phyloP scores from a whole-genome alignment of 2,329 filamentous ascomycete genomes.

The Claviceps paspali region DNA sequence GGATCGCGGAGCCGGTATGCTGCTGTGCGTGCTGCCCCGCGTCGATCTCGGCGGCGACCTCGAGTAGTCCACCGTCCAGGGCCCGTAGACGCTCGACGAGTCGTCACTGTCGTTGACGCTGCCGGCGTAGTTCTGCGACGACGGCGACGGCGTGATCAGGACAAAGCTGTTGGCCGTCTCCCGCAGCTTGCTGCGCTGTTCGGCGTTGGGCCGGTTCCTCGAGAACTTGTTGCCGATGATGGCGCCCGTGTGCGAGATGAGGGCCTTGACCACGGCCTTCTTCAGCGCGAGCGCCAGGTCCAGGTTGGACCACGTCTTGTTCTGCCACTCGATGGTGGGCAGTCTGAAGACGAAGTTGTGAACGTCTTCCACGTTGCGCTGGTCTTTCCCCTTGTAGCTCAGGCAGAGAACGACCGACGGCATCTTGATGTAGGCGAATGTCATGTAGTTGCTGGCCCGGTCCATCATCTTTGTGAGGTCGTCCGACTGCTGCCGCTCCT shows the following conservation, averaged over 20 bases:
- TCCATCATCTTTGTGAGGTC: constrained; percentile 95
- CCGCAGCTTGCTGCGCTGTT: constrained; percentile 63
- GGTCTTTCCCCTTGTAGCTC: constrained; percentile 90
- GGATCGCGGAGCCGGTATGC: constrained; percentile 28
- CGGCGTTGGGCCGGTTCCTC: constrained; percentile 67
- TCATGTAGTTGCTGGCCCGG: constrained; percentile 94
- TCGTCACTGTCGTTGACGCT: constrained; percentile 40
- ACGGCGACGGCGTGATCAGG: constrained; percentile 30
- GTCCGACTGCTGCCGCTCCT: constrained; percentile 52
- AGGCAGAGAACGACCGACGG: constrained; percentile 90
- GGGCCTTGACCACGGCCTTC: constrained; percentile 81
- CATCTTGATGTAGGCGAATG: constrained; percentile 86
- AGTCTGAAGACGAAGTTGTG: constrained; percentile 96
- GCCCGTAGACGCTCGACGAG: constrained; percentile 37
- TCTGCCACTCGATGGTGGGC: constrained; percentile 86
- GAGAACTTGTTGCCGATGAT: constrained; percentile 97
- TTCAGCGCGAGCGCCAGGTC: constrained; percentile 87
- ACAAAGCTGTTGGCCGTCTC: constrained; percentile 71
- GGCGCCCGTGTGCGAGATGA: constrained; percentile 89
- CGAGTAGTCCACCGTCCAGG: constrained; percentile 41
- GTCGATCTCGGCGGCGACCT: constrained; percentile 41
- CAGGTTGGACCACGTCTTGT: constrained; percentile 98
- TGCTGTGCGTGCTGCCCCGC: constrained; percentile 31
- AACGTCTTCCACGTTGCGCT: constrained; percentile 90
- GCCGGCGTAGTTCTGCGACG: constrained; percentile 22